Evolutionary conservation across 257 asterid species (phyloP).

Genomic region (Nicotiana sylvestris): DNA sequence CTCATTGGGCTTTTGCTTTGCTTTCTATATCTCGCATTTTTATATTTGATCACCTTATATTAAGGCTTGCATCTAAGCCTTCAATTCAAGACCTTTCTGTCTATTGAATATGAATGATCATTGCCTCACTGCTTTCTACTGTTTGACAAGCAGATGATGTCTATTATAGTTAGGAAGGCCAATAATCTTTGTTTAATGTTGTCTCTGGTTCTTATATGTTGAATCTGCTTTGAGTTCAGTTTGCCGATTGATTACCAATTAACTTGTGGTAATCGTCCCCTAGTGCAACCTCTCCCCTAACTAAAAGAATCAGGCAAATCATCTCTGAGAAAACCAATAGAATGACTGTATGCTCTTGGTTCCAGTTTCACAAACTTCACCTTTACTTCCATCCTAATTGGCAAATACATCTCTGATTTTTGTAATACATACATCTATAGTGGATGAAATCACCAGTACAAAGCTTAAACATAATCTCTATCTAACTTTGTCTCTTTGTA

Average conservation of each 20-base stretch:
- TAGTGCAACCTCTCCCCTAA: background rate
- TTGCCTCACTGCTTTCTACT: background rate
- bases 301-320: background rate
- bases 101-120: background rate
- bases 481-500: background rate
- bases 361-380: background rate
- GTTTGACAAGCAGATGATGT: background rate
- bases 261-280: background rate
- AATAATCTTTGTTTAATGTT: background rate
- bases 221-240: background rate
- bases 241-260: background rate
- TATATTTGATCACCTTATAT: slow-evolving; percentile 37
- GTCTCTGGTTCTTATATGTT: background rate
- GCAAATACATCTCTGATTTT: background rate
- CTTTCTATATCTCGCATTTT: slow-evolving; percentile 53
- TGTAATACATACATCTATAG: background rate
- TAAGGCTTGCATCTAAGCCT: background rate
- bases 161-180: background rate
- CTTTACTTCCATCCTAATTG: background rate
- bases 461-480: background rate
- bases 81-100: background rate
- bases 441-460: background rate
- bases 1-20: background rate
- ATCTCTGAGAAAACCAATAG: background rate
- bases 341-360: background rate